Percentiles rank a stretch among this genome's conserved stretches.
Evolutionary conservation across 805 yeast species (phyloP).

Genomic region (Lipomyces orientalis): DNA sequence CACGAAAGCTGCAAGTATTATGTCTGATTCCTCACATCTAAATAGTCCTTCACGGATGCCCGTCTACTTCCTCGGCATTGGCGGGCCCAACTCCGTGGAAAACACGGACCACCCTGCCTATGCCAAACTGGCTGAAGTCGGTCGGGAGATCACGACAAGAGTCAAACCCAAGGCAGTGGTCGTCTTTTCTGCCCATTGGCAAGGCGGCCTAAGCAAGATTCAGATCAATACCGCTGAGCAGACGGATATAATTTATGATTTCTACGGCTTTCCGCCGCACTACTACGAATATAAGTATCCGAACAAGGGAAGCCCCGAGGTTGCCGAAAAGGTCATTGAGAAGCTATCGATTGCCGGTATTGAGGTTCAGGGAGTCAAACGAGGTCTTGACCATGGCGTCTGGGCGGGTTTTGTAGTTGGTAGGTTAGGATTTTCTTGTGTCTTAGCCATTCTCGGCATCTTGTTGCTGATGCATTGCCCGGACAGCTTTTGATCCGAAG

Average conservation of each 20-base stretch:
- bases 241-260: slow-evolving; percentile 71
- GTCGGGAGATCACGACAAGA: slow-evolving; percentile 53
- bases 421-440: slow-evolving; percentile 15
- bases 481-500: slow-evolving; percentile 37
- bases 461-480: background rate
- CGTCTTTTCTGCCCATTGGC: slow-evolving; percentile 80
- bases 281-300: slow-evolving; percentile 69
- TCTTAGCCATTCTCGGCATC: background rate
- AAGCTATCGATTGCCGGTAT: slow-evolving; percentile 53
- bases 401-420: slow-evolving; percentile 60
- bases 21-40: background rate
- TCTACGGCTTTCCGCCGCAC: slow-evolving; percentile 69
- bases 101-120: slow-evolving; percentile 67
- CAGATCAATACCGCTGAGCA: slow-evolving; percentile 44
- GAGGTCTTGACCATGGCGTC: slow-evolving; percentile 82
- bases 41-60: slow-evolving; percentile 47
- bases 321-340: slow-evolving; percentile 55
- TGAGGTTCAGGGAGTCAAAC: slow-evolving; percentile 49
- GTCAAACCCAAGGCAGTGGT: slow-evolving; percentile 63
- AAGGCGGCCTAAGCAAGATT: slow-evolving; percentile 40
- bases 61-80: slow-evolving; percentile 72
- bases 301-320: slow-evolving; percentile 50
- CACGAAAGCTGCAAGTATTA: background rate
- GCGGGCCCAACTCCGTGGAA: slow-evolving; percentile 74
- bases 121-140: slow-evolving; percentile 55